Percentiles rank a stretch among this genome's conserved stretches.
Evolutionary conservation across 768 basidiomycete genomes (phyloP).

Genomic region (Infundibulicybe gibba): DNA sequence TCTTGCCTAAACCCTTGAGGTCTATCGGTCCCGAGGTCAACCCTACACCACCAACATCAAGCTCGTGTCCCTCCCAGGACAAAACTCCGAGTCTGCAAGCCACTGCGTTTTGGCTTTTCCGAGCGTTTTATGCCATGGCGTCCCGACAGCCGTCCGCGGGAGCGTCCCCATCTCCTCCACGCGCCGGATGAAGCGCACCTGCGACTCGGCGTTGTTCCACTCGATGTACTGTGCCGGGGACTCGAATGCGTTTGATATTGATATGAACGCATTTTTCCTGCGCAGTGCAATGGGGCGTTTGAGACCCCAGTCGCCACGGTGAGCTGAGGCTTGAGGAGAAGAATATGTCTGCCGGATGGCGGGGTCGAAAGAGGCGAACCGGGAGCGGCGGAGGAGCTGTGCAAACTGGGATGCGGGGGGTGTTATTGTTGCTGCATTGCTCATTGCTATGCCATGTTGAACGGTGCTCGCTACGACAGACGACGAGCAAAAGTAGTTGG

Average conservation of each 20-base stretch:
- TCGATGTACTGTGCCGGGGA: slow-evolving; percentile 72
- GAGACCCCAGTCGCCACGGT: slow-evolving; percentile 81
- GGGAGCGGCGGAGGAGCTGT: slow-evolving; percentile 74
- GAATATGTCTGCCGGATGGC: slow-evolving; percentile 76
- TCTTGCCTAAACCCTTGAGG: slow-evolving; percentile 14
- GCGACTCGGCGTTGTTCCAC: slow-evolving; percentile 65
- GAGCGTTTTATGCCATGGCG: slow-evolving; percentile 35
- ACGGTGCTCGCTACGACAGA: too few relatives aligned
- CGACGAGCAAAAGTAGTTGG: too few relatives aligned
- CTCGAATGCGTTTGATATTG: slow-evolving; percentile 59
- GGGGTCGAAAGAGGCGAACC: slow-evolving; percentile 79
- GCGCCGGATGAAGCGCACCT: slow-evolving; percentile 65
- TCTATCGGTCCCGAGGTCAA: slow-evolving; percentile 8
- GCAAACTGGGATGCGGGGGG: slow-evolving; percentile 69
- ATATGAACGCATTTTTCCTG: slow-evolving; percentile 59
- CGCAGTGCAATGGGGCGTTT: slow-evolving; percentile 77
- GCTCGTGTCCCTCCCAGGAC: slow-evolving; percentile 18
- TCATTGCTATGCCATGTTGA: slow-evolving; percentile 13
- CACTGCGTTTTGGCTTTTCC: slow-evolving; percentile 31
- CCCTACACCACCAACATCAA: slow-evolving; percentile 3
- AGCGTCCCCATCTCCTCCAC: slow-evolving; percentile 58
- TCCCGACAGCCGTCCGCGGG: slow-evolving; percentile 20
- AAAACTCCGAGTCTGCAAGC: slow-evolving; percentile 46
- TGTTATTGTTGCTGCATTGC: slow-evolving; percentile 11
- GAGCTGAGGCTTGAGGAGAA: slow-evolving; percentile 61